phyloP scores from a whole-genome alignment of 2,329 filamentous ascomycete genomes.

The Teratosphaeria epicoccoides region DNA sequence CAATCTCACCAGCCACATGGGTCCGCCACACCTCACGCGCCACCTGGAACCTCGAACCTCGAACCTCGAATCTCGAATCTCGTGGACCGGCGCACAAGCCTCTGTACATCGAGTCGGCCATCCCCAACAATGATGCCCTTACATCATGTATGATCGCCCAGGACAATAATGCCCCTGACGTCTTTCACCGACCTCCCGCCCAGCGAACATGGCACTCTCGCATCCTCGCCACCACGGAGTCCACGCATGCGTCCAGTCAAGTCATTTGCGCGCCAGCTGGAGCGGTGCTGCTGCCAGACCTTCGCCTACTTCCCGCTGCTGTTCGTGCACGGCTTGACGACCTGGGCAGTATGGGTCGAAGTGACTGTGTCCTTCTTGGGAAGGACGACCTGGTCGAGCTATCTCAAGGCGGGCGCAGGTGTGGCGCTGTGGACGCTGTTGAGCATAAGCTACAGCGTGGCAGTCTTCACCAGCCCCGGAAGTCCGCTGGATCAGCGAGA shows the following conservation, averaged over 20 bases:
- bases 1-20: no score
- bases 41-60: no score
- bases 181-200: constrained; percentile 8
- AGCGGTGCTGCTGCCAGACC: constrained; percentile 72
- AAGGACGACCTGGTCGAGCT: constrained; percentile 8
- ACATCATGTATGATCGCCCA: no score
- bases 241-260: constrained; percentile 17
- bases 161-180: not conserved
- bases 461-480: constrained; percentile 87
- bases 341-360: constrained; percentile 87
- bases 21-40: no score
- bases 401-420: constrained; percentile 45
- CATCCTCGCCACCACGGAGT: constrained; percentile 11
- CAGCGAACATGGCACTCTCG: constrained; percentile 6
- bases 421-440: constrained; percentile 65
- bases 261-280: constrained; percentile 56
- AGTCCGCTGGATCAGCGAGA: constrained; percentile 41
- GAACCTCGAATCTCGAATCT: no score
- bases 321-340: constrained; percentile 83
- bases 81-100: no score
- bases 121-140: not conserved
- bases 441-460: constrained; percentile 81
- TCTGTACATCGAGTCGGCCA: not conserved
- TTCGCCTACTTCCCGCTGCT: constrained; percentile 74
- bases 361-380: constrained; percentile 43